These are phyloP conservation scores for Termitomyces sp. DNA, from an alignment of 768 basidiomycete genomes.

Conservation along the genomic window DNA sequence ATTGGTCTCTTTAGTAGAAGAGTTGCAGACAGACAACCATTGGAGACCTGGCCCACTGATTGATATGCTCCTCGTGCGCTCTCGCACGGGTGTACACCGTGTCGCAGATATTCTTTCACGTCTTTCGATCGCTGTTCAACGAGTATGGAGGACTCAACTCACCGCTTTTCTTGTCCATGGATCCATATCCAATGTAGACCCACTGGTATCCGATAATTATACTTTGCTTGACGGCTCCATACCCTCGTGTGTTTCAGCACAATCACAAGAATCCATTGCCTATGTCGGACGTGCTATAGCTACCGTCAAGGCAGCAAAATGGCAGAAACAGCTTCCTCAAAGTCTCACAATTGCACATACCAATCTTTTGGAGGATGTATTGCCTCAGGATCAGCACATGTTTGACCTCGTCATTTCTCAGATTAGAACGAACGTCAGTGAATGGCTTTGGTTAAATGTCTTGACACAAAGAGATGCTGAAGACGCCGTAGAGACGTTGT, in stretches of 20 bases:
- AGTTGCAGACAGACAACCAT: constrained; percentile 46
- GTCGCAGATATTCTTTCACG: constrained; percentile 66
- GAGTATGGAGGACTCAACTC: constrained; percentile 82
- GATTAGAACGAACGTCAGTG: constrained; percentile 77
- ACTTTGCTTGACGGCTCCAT: constrained; percentile 58
- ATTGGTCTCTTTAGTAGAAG: constrained; percentile 57
- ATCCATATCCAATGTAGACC: constrained; percentile 63
- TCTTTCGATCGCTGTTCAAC: constrained; percentile 71
- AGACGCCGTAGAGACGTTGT: constrained; percentile 83
- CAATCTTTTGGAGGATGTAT: constrained; percentile 53
- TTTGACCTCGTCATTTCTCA: constrained; percentile 72
- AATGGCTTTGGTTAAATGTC: constrained; percentile 93
- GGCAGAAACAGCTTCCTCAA: constrained; percentile 73
- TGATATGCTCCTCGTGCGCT: constrained; percentile 66
- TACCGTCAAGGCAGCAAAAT: constrained; percentile 73
- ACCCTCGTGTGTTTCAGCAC: constrained; percentile 68
- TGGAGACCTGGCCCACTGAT: constrained; percentile 79
- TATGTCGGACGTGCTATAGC: constrained; percentile 87
- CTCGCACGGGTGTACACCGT: constrained; percentile 74
- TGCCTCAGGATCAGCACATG: constrained; percentile 69
- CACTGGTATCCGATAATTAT: constrained; percentile 59
- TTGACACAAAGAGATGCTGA: constrained; percentile 79
- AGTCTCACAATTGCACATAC: constrained; percentile 62
- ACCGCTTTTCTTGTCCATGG: constrained; percentile 75
- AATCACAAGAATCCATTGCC: constrained; percentile 73